Evolutionary conservation across 2,329 filamentous ascomycete genomes (phyloP).

Genomic region (Scedosporium boydii): DNA sequence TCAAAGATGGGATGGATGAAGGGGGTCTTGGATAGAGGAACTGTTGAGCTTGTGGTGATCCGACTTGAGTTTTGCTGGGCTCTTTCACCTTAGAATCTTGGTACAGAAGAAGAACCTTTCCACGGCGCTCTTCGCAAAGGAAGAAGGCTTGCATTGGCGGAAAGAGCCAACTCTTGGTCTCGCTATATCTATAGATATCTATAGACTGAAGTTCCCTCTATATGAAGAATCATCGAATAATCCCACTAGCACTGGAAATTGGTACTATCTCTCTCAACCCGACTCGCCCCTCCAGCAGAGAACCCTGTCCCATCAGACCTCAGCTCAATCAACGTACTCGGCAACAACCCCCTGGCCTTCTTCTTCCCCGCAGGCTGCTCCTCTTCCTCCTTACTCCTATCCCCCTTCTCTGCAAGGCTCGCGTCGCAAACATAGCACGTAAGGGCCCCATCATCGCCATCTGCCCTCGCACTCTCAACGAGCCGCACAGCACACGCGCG

Average conservation of each 20-base stretch:
- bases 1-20: no score
- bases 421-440: conserved; percentile 80
- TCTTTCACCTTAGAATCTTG: no score
- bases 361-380: conserved; percentile 24
- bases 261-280: conserved; percentile 69
- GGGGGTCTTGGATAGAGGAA: no score
- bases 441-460: conserved; percentile 35
- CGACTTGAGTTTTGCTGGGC: no score
- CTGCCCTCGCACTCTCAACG: conserved; percentile 49
- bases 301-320: conserved; percentile 87
- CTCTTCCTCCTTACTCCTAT: background rate
- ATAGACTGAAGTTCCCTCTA: no score
- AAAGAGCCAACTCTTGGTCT: no score
- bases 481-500: conserved; percentile 48
- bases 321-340: conserved; percentile 67
- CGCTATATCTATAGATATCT: no score
- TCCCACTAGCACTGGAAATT: conserved; percentile 65
- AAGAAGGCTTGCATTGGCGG: no score
- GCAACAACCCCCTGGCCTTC: conserved; percentile 46
- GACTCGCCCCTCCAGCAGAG: conserved; percentile 74
- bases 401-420: conserved; percentile 44
- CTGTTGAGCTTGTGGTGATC: no score
- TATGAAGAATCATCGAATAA: background rate
- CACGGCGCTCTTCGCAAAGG: no score
- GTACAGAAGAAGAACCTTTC: no score